Evolutionary conservation across 306 rosid genomes (phyloP).

Genomic region (Coriaria nepalensis): DNA sequence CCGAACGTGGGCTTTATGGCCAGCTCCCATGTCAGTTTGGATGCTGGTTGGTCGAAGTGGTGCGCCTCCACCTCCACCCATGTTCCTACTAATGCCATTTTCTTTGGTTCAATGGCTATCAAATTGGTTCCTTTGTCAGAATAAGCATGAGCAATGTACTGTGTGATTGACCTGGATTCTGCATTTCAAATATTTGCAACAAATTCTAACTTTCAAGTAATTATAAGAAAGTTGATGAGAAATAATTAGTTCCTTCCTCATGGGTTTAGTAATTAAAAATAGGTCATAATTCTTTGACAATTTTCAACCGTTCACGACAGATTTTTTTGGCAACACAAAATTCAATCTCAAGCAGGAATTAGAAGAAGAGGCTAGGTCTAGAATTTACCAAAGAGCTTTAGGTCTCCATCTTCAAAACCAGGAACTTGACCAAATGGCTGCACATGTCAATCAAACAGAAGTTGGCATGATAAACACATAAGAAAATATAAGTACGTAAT

Average conservation of each 20-base stretch:
- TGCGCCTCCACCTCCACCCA: slow-evolving; percentile 56
- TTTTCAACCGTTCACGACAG: no score
- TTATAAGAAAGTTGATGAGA: no score
- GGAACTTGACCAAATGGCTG: slow-evolving; percentile 89
- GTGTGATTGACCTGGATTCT: slow-evolving; percentile 64
- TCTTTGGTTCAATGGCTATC: slow-evolving; percentile 21
- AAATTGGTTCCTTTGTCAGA: slow-evolving; percentile 38
- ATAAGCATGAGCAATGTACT: slow-evolving; percentile 28
- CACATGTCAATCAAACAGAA: slow-evolving; percentile 1
- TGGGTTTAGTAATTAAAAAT: no score
- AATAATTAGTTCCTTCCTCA: no score
- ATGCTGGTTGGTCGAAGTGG: slow-evolving; percentile 34
- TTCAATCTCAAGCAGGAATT: neutral
- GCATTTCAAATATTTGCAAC: neutral
- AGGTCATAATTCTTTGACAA: no score
- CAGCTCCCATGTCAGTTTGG: slow-evolving; percentile 38
- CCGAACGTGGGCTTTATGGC: slow-evolving; percentile 22
- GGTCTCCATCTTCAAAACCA: slow-evolving; percentile 54
- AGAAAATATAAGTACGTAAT: no score
- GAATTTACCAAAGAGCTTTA: slow-evolving; percentile 47
- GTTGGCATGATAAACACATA: neutral
- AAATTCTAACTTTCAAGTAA: no score
- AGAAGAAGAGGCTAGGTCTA: no score
- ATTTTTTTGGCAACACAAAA: neutral
- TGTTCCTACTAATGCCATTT: slow-evolving; percentile 23